Base-by-base conservation (phyloP, 2,329 filamentous ascomycete species). In the Ceratocystis albifundus region DNA sequence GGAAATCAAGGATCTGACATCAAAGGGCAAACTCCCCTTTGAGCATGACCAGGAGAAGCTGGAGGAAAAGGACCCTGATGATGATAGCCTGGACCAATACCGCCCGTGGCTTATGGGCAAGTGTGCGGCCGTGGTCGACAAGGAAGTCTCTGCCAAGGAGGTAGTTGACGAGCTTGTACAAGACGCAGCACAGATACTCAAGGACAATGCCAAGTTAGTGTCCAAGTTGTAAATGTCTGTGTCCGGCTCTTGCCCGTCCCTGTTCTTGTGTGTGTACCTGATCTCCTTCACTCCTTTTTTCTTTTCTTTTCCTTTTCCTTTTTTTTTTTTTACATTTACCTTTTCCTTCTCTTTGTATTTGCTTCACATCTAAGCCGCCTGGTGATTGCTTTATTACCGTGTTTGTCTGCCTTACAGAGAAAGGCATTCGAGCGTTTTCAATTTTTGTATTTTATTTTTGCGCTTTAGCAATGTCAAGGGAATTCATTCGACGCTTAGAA, bases 21-120 rank as follows among this genome's bases (percentile, higher is more conserved):
- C 83, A 74, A 90, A 95, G 84, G 94, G 94, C 72, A 80, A 90
- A 74, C 90, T 99, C 71, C 94, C 94, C 61, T 95, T 96, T 70
- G 94, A 97, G 81, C 83, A 90, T 72, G 94, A 99, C 74, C 84
- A 99, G 44, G 94, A 99, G 80, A 88, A 88, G 77, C 77, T 96
- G 73, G 77, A 80, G 74, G 76, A 75, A 69, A 87, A 87, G 69
- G 79, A 87, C 69, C 84, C 88, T 61, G 83, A 88, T 68, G 92
- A 96, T 68, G 90, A 97, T 50, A 84, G 88, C 44, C 86, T 99
- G 79, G 94, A 97, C 76, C 90, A 94, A 74, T 92, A 90, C 73
- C 84, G 90, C 68, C 92, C 92, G 15, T 96, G 85, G 81, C 78
- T 96, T 71, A 99, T 99, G 94, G 94, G 94, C 76, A 95, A 97